phyloP scores from a whole-genome alignment of 2,329 filamentous ascomycete genomes.

The Chrysoporthe puriensis region DNA sequence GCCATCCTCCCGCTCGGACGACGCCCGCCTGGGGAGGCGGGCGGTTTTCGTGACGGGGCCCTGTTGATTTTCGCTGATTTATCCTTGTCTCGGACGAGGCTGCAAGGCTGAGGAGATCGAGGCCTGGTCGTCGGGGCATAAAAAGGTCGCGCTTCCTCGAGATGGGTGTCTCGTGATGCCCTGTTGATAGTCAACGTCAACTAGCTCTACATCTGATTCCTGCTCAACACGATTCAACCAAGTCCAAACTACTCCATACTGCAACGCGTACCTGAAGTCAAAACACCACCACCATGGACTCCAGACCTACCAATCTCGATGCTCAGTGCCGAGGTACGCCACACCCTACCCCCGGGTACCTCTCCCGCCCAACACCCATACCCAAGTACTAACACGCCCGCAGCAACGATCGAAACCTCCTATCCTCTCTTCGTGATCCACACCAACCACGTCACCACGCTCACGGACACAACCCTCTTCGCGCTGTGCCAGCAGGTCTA shows the following conservation, averaged over 20 bases:
- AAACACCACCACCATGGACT: slow-evolving; percentile 16
- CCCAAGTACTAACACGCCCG: background rate
- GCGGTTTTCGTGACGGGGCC: background rate
- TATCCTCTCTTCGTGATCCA: slow-evolving; percentile 35
- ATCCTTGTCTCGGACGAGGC: slow-evolving; percentile 28
- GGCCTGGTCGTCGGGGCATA: slow-evolving; percentile 3
- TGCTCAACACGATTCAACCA: background rate
- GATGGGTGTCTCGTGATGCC: background rate
- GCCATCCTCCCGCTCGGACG: slow-evolving; percentile 25
- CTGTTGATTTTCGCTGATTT: background rate
- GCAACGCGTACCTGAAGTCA: background rate
- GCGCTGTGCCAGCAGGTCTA: slow-evolving; percentile 35
- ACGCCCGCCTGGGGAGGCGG: slow-evolving; percentile 7
- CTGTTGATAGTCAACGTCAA: background rate
- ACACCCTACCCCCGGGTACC: background rate
- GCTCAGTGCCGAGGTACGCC: slow-evolving; percentile 29
- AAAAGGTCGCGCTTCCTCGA: slow-evolving; percentile 22
- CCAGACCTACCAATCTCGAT: slow-evolving; percentile 10
- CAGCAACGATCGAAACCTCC: slow-evolving; percentile 38
- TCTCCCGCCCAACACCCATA: no score
- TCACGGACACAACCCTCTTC: slow-evolving; percentile 35
- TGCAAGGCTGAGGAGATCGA: slow-evolving; percentile 30
- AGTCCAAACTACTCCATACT: background rate
- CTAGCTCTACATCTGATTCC: background rate
- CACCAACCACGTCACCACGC: slow-evolving; percentile 35